Base-by-base conservation (phyloP, 164 flowering plant species). In the Nymphaea thermarum region DNA sequence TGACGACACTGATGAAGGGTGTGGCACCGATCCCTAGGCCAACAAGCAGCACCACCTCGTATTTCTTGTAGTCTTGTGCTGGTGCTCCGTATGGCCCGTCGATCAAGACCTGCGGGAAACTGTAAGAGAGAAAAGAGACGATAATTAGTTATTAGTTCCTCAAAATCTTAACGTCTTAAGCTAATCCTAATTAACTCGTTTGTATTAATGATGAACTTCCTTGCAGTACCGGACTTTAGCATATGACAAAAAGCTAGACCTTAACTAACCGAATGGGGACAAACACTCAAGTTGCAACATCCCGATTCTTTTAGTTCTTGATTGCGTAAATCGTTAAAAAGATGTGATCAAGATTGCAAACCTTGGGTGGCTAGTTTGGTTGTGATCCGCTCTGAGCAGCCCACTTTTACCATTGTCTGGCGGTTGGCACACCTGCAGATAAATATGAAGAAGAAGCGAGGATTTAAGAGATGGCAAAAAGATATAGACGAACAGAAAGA, bases 41-140 rank as follows among this genome's bases (percentile, higher is more conserved):
- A 62, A 92, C 96, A 71, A 92, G 79, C 44, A 92, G 67, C 15
- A 92, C 88, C 72, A 92, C 93, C 0, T 90, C 90, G 72, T 92
- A 92, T 70, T 86, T 77, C 81, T 87, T 90, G 87, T 92, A 92
- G 77, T 90, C 96, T 73, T 92, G 98, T 5, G 98, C 92, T 44
- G 98, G 98, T 14, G 98, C 96, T 53, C 98, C 98, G 59, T 84
- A 90, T 10, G 98, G 93, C 3, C 98, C 98, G 69, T 92, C 98
- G 6, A 92, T 90, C 78, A 85, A 65, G 44, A 91, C 84, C 78
- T 70, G 84, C 1, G 97, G 97, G 64, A 87, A 86, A 65, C 91
- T 87, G 84, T 61, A 47, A 15, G 6, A 12, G 17, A 70, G 14
- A 14, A 6, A 51, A 51, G 57, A 10, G 14, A 51, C 57, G 14